These are phyloP conservation scores for Ophiostoma sp. DNA, from an alignment of 2,329 filamentous ascomycete genomes.

Conservation along the genomic window DNA sequence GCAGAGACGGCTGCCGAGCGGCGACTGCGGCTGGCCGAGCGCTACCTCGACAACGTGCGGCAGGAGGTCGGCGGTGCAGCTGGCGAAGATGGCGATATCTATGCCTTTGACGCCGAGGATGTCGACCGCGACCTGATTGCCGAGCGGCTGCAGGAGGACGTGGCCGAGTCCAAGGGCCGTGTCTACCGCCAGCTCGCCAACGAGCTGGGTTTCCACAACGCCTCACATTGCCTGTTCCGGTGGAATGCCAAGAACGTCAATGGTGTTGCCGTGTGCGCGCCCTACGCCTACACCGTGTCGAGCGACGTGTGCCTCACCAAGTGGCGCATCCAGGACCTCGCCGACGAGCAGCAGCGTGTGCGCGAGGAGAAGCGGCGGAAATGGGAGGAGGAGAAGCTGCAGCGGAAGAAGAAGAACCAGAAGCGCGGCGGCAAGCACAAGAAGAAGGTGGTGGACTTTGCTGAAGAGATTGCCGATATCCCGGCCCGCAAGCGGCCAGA, in stretches of 20 bases:
- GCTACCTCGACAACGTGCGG: slow-evolving; percentile 85
- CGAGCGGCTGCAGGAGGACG: slow-evolving; percentile 83
- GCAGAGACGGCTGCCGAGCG: slow-evolving; percentile 86
- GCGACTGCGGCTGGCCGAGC: slow-evolving; percentile 78
- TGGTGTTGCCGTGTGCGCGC: slow-evolving; percentile 69
- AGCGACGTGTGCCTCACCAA: slow-evolving; percentile 83
- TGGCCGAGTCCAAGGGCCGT: slow-evolving; percentile 83
- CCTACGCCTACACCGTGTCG: slow-evolving; percentile 80
- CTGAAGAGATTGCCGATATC: slow-evolving; percentile 37
- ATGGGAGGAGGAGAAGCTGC: slow-evolving; percentile 50
- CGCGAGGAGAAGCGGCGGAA: slow-evolving; percentile 39
- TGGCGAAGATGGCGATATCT: slow-evolving; percentile 50
- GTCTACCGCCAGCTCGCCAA: slow-evolving; percentile 76
- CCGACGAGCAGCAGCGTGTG: slow-evolving; percentile 54
- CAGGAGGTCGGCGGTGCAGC: slow-evolving; percentile 56
- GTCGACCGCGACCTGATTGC: slow-evolving; percentile 91
- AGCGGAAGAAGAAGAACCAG: slow-evolving; percentile 49
- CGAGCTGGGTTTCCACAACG: slow-evolving; percentile 63
- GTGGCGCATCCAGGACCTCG: slow-evolving; percentile 72
- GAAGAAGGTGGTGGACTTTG: neutral
- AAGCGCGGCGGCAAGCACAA: slow-evolving; percentile 33
- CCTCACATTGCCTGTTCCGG: slow-evolving; percentile 66
- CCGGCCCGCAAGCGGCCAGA: slow-evolving; percentile 58
- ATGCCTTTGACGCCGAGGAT: slow-evolving; percentile 87
- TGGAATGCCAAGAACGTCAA: slow-evolving; percentile 75